Evolutionary conservation across 179 eudicot species (phyloP).

Genomic region (Sideroxylon spinosum): DNA sequence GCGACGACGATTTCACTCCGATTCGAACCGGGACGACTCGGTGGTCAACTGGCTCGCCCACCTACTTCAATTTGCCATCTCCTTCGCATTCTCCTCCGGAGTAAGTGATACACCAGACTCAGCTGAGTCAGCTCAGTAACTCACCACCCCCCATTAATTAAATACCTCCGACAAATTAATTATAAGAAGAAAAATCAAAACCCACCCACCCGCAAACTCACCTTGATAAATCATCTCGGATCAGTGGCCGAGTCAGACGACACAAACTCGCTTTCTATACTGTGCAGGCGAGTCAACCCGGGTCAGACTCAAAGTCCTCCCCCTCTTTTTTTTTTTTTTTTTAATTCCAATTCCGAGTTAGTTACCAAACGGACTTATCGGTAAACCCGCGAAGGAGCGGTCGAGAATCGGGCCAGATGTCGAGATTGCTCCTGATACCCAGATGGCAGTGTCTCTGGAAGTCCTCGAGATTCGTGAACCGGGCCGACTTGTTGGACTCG

Average conservation of each 20-base stretch:
- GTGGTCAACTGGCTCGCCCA: constrained; percentile 36
- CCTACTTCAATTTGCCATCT: constrained; percentile 41
- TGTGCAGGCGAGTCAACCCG: constrained; percentile 27
- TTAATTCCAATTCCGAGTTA: background rate
- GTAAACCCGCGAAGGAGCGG: constrained; percentile 41
- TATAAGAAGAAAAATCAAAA: background rate
- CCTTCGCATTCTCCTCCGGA: constrained; percentile 29
- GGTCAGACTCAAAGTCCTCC: constrained; percentile 6
- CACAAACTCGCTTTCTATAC: background rate
- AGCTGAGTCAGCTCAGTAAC: constrained; percentile 20
- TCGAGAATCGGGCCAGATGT: constrained; percentile 52
- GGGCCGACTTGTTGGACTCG: constrained; percentile 21
- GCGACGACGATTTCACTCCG: constrained; percentile 24
- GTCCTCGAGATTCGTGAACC: constrained; percentile 53
- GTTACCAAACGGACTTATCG: constrained; percentile 45
- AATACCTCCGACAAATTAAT: background rate
- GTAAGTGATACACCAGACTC: constrained; percentile 17
- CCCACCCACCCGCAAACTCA: background rate
- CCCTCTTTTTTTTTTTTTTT: too few species aligned
- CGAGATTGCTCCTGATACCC: constrained; percentile 29
- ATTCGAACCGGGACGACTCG: constrained; percentile 68
- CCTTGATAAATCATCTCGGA: background rate
- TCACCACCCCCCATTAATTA: background rate
- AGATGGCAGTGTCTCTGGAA: constrained; percentile 52
- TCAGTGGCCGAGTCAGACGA: constrained; percentile 4